Evolutionary conservation across 2,329 filamentous ascomycete genomes (phyloP), one percentile per base, ranked within the genome.

Genomic region (Myrmaecium sp.): DNA sequence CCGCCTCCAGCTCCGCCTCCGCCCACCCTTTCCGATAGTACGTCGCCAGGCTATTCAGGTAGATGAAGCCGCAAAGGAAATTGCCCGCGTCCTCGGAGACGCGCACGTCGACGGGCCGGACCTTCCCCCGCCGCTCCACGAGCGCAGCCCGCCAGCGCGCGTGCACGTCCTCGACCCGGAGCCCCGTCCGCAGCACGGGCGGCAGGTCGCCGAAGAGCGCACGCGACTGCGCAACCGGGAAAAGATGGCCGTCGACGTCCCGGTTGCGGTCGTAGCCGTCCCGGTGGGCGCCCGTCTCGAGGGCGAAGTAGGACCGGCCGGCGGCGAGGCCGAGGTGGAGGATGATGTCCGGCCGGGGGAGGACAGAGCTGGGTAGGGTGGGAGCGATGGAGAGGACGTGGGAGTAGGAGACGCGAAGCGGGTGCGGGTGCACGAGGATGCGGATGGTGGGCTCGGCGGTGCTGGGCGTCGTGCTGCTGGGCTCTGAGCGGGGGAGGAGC

Each of bases 281-380:
- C 19, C 77, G 65, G 42, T 79, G 74, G 0, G 66, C 80, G 18
- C 66, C 58, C 7, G 66, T 62, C 55, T 92, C 82, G 6, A 86
- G 57, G 7, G 67, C 65, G 47, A 86, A 91, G 38, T 68, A 69
- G 39, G 49, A 62, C 38, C 54, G 67, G 41, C 47, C 76, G 44
- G 46, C 57, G 1, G 80, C 78, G 65, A 91, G 82, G 34, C 82
- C 82, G 27, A 91, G 76, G 49, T 91, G 81, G 4, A 92, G 49
- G 13, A 72, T 62, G 16, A 76, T 52, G 47, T 91, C 76, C 6
- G 47, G 44, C 36, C 55, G 46, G n/a, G n/a, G n/a, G 6, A 5
- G 6, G 34, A 52, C 55, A 16, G 53, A 36, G 9, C 54, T 43
- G 54, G 80, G 69, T 4, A 92, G 57, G 4, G 44, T 45, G 1